These are phyloP conservation scores for Calocera cornea DNA, from an alignment of 768 basidiomycete genomes.

Conservation along the genomic window DNA sequence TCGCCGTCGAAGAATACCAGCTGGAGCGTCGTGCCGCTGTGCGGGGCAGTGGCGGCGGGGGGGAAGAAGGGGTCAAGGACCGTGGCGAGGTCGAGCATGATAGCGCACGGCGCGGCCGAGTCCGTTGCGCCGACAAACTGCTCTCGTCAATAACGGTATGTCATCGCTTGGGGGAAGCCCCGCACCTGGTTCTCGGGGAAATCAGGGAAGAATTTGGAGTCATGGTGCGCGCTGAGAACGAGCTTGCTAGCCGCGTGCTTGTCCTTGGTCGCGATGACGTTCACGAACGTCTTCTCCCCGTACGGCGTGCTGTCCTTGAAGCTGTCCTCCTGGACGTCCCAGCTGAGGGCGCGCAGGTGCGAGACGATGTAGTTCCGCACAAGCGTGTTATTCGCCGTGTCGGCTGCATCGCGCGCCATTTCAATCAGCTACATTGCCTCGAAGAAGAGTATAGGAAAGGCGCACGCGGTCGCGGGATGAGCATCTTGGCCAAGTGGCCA, in stretches of 20 bases:
- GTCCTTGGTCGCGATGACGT: constrained; percentile 91
- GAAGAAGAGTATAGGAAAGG: constrained; percentile 16
- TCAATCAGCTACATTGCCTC: background rate
- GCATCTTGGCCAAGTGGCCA: constrained; percentile 67
- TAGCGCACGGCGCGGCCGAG: constrained; percentile 87
- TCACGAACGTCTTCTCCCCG: constrained; percentile 66
- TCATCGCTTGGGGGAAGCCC: constrained; percentile 10
- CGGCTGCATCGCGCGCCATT: constrained; percentile 33
- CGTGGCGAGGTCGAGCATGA: constrained; percentile 87
- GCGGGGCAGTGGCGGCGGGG: constrained; percentile 18
- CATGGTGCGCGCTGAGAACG: constrained; percentile 83
- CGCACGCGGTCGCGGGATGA: constrained; percentile 74
- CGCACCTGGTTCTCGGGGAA: constrained; percentile 64
- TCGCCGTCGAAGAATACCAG: constrained; percentile 96
- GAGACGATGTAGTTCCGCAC: constrained; percentile 73
- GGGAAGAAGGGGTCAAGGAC: constrained; percentile 57
- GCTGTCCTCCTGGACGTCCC: constrained; percentile 77
- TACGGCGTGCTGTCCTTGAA: constrained; percentile 73
- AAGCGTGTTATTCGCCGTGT: constrained; percentile 61
- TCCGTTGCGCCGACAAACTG: constrained; percentile 97
- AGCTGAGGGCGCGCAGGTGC: constrained; percentile 55
- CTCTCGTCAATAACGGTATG: too few species aligned
- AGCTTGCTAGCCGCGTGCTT: constrained; percentile 68
- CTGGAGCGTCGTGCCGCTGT: constrained; percentile 70
- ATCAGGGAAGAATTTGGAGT: constrained; percentile 72